Evolutionary conservation across 129 eudicot genomes (phyloP).

Genomic region (Helianthus tuberosus): DNA sequence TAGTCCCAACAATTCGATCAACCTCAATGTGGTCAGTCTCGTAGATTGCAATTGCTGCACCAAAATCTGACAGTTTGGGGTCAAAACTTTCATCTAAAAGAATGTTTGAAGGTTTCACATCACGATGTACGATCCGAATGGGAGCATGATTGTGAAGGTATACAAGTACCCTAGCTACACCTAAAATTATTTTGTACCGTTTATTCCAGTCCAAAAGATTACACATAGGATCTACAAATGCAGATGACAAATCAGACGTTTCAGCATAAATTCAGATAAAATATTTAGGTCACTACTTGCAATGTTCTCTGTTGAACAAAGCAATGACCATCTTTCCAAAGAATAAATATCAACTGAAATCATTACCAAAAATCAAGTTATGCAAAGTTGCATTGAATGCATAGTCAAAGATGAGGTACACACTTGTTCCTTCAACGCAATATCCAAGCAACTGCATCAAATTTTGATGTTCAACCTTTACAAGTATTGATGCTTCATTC

Average conservation of each 20-base stretch:
- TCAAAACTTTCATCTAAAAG: slow-evolving; percentile 7
- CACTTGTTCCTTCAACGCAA: too few species aligned
- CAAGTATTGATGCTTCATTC: too few species aligned
- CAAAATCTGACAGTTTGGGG: slow-evolving; percentile 18
- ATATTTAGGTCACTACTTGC: too few species aligned
- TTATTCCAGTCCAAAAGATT: slow-evolving; percentile 15
- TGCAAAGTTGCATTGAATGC: too few species aligned
- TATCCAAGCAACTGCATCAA: too few species aligned
- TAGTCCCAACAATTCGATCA: neutral
- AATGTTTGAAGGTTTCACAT: slow-evolving; percentile 1
- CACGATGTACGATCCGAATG: slow-evolving; percentile 16
- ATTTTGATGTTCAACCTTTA: too few species aligned
- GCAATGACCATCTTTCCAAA: neutral
- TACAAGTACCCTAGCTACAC: slow-evolving; percentile 19
- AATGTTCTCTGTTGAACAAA: too few species aligned
- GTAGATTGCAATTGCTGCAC: neutral
- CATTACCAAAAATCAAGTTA: too few species aligned
- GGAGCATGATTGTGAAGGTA: slow-evolving; percentile 25
- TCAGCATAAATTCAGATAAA: neutral
- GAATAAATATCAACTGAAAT: too few species aligned
- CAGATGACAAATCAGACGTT: neutral
- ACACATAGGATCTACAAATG: slow-evolving; percentile 7
- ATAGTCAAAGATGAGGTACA: too few species aligned
- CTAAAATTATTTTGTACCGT: slow-evolving; percentile 10
- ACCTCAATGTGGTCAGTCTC: neutral